Evolutionary conservation across 2,329 filamentous ascomycete species (phyloP).

Genomic region (Penicillium sp.): DNA sequence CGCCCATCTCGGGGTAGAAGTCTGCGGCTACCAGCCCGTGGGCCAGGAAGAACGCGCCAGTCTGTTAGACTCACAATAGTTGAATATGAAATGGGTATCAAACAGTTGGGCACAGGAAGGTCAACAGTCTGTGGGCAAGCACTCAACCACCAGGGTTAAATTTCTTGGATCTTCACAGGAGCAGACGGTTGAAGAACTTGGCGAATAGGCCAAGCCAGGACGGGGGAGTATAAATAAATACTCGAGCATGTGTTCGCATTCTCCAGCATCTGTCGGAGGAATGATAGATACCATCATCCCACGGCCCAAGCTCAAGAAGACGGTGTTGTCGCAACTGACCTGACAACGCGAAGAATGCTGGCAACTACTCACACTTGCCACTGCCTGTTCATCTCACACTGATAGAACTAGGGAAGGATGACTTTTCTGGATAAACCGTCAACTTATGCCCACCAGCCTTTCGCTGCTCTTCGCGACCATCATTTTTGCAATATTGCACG

Average conservation of each 20-base stretch:
- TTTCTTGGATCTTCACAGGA: neutral
- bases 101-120: neutral
- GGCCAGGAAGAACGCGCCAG: too few relatives aligned
- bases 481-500: too few relatives aligned
- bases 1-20: neutral
- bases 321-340: conserved; percentile 2
- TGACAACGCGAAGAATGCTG: conserved; percentile 27
- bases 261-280: conserved; percentile 16
- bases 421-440: neutral
- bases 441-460: too few relatives aligned
- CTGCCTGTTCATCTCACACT: neutral
- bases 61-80: conserved; percentile 8
- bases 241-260: conserved; percentile 13
- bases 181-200: conserved; percentile 3
- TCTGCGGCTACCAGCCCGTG: too few relatives aligned
- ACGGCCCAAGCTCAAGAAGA: conserved; percentile 5
- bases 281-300: conserved; percentile 21
- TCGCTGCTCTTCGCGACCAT: too few relatives aligned
- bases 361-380: conserved; percentile 5
- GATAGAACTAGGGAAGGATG: neutral
- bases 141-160: conserved; percentile 17
- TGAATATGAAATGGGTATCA: conserved; percentile 4
- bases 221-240: conserved; percentile 16
- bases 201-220: neutral
- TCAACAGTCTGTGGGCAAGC: conserved; percentile 6